Evolutionary conservation across 2,329 filamentous ascomycete species (phyloP), one percentile per base, ranked within the genome.

Genomic region (Massarina eburnea): DNA sequence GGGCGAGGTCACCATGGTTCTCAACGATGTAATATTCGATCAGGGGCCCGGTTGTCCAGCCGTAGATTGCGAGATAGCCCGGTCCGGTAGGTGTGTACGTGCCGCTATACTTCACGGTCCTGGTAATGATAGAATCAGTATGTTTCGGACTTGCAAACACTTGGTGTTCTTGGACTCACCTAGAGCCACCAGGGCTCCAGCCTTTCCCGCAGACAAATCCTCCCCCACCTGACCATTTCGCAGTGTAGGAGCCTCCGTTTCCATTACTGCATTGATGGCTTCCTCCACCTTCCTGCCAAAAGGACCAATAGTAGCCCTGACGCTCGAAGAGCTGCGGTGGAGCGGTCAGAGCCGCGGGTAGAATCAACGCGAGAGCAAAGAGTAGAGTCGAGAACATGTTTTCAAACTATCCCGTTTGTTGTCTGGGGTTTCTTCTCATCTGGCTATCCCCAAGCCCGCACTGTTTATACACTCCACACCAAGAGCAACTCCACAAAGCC

Each of bases 1-100:
- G 74, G 2, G 73, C 68, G 48, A 78, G 72, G 17, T 71, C 71
- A 39, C 71, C 76, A 61, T 50, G 79, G 73, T 68, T 75, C 68
- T 67, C 80, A 77, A 63, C 48, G 43, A 63, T 57, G 52, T 63
- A 73, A 69, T 80, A 81, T 56, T 81, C 79, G 57, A 80, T 69
- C 19, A 80, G 66, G 0, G 77, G 76, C 57, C 70, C 72, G 7
- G 59, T 67, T 3, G 75, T 78, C 78, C 80, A 83, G 26, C 79
- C 79, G 54, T 82, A 82, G 20, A 82, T 59, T 12, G 78, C 58
- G 15, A 83, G 74, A 54, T 81, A 81, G 12, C 54, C 50, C 3
- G 52, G 52, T 17, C 58, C 59, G n/a, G 41, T 56, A 43, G 65
- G 54, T 8, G 42, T 46, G 55, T 67, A 67, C 2, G 30, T 40